These are phyloP conservation scores for Cucurbita ficifolia DNA, from an alignment of 306 rosid genomes.

Conservation along the genomic window DNA sequence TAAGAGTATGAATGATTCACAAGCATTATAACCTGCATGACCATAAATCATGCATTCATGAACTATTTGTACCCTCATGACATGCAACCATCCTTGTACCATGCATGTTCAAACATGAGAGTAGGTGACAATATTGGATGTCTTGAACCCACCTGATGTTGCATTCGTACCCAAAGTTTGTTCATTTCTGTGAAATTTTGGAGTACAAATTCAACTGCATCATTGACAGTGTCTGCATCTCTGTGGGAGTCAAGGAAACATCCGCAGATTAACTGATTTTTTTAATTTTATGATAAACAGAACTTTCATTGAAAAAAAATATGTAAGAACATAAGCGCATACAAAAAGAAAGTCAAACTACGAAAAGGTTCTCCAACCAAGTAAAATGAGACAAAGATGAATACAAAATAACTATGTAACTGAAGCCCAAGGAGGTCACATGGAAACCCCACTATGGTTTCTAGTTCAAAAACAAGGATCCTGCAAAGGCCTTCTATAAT, in stretches of 20 bases:
- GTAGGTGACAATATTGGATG: conserved; percentile 14
- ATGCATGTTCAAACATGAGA: conserved; percentile 31
- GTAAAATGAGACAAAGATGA: not conserved
- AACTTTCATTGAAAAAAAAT: not conserved
- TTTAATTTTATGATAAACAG: not conserved
- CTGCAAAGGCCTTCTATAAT: not conserved
- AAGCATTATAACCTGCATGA: conserved; percentile 63
- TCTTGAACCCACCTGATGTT: conserved; percentile 45
- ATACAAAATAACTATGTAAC: not conserved
- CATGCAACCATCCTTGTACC: conserved; percentile 38
- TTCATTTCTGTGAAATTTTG: conserved; percentile 58
- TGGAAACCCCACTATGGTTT: not conserved
- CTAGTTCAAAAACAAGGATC: not conserved
- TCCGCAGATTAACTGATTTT: not conserved
- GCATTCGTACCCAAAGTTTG: conserved; percentile 65
- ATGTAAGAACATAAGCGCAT: not conserved
- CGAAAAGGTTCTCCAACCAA: not conserved
- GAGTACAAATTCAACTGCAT: conserved; percentile 50
- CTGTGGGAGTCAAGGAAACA: conserved; percentile 12
- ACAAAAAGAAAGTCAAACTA: not conserved
- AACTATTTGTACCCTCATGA: conserved; percentile 35
- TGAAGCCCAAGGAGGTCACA: not conserved
- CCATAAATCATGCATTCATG: conserved; percentile 56
- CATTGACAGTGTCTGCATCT: conserved; percentile 43
- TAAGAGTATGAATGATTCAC: conserved; percentile 82